Base-by-base conservation (phyloP, 2,329 filamentous ascomycete species). In the Diaporthe citri region DNA sequence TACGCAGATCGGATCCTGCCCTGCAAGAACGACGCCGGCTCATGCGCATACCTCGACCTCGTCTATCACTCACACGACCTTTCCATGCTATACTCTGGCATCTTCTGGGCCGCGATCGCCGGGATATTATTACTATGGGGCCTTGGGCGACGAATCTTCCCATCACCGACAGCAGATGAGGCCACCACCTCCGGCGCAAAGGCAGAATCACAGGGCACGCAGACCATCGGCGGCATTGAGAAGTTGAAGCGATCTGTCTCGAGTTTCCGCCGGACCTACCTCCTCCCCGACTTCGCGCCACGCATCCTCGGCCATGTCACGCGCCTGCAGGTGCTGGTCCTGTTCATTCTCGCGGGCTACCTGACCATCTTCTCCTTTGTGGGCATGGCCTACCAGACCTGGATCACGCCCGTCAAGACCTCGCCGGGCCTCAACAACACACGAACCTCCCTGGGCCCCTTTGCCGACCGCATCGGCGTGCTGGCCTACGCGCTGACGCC, bases 401-500 rank as follows among this genome's bases (percentile, higher is more conserved):
- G 93, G 93, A 81, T 93, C 12, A 94, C 93, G 0, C 93, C 93
- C 0, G 88, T 94, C 70, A 90, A 90, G 80, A 85, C 85, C 20
- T 84, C 82, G 46, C 87, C 87, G 0, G 86, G 85, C 41, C 80
- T 91, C 0, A 87, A 89, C 83, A 94, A 93, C 81, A 94, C 88
- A 0, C 89, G 93, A 12, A 90, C 88, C 6, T 88, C 89, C 5
- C 84, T 95, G 0, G 93, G 93, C 0, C 90, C 92, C 0, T 95
- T 90, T 86, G 87, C 91, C 0, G 91, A 95, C 80, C 90, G 94
- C 22, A 81, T 95, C 4, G 94, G 94, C 10, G 88, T 92, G 2
- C 82, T 95, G 0, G 93, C 94, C 1, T 95, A 93, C 78, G 94
- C 93, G 0, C 87, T 95, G 13, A 95, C 93, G 0, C 93, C 93